A percentile compares a stretch with the other conserved stretches of the same genome.
These are phyloP conservation scores for Crithidia bombi DNA, from an alignment of 208 protist genomes.

Conservation along the genomic window DNA sequence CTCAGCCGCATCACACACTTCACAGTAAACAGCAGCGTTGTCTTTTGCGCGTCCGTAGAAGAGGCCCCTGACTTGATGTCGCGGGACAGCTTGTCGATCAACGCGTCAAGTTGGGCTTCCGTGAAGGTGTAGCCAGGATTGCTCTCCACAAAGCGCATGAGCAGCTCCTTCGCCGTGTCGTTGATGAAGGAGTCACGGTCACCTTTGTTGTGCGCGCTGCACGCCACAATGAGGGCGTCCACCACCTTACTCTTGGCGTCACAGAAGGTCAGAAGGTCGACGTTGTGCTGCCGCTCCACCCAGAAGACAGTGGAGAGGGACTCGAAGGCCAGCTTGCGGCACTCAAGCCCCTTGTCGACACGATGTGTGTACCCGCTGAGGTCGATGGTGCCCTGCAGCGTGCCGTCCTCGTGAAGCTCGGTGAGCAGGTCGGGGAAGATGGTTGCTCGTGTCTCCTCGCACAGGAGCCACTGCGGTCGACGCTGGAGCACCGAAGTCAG, in stretches of 20 bases:
- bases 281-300: slow-evolving; percentile 23
- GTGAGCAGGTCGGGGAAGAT: slow-evolving; percentile 34
- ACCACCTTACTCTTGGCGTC: slow-evolving; percentile 39
- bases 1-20: slow-evolving; percentile 47
- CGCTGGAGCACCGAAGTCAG: slow-evolving; percentile 41
- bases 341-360: slow-evolving; percentile 93
- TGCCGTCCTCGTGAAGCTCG: slow-evolving; percentile 40
- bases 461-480: slow-evolving; percentile 43
- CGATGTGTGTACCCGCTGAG: slow-evolving; percentile 95
- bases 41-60: slow-evolving; percentile 37
- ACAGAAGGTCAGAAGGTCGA: slow-evolving; percentile 55
- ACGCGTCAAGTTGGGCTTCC: slow-evolving; percentile 26
- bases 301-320: slow-evolving; percentile 90
- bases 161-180: slow-evolving; percentile 44
- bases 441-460: slow-evolving; percentile 24
- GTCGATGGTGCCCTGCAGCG: slow-evolving; percentile 70
- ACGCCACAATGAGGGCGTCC: slow-evolving; percentile 48
- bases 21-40: slow-evolving; percentile 39
- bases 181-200: slow-evolving; percentile 58
- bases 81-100: slow-evolving; percentile 50
- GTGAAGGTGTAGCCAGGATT: slow-evolving; percentile 36
- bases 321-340: slow-evolving; percentile 94
- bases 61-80: slow-evolving; percentile 39
- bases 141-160: slow-evolving; percentile 54
- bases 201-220: slow-evolving; percentile 38